Percentiles rank a stretch among this genome's conserved stretches.
phyloP scores from a whole-genome alignment of 345 rosid genomes.

The Erysimum cheiranthoides region DNA sequence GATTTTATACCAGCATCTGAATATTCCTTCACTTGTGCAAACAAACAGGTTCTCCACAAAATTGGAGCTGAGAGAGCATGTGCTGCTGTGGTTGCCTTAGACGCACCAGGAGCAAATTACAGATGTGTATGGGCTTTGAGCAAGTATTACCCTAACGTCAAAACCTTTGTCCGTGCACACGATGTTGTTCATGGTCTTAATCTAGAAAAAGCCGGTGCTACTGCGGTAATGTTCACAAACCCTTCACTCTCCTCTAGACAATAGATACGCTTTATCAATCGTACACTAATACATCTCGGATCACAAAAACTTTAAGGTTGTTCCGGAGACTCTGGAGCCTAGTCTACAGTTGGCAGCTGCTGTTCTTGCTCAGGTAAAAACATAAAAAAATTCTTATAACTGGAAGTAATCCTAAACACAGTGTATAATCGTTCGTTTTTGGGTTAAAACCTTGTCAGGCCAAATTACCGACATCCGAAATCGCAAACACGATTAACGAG shows the following conservation, averaged over 20 bases:
- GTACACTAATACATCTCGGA: conserved; percentile 1
- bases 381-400: conserved; percentile 6
- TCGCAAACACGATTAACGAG: conserved; percentile 88
- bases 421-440: not conserved
- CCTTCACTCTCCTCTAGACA: not conserved
- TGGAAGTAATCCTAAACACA: conserved; percentile 8
- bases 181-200: conserved; percentile 97
- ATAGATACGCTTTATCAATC: not conserved
- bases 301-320: conserved; percentile 64
- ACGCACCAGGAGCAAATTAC: conserved; percentile 97
- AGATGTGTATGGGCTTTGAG: conserved; percentile 98
- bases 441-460: conserved; percentile 52
- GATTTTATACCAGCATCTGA: conserved; percentile 9
- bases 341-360: conserved; percentile 99
- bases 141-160: conserved; percentile 96
- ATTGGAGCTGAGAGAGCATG: conserved; percentile 97
- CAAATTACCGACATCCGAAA: conserved; percentile 86
- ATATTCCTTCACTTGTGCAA: conserved; percentile 6
- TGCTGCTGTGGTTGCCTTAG: conserved; percentile 94
- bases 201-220: conserved; percentile 95
- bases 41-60: conserved; percentile 88
- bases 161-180: conserved; percentile 97
- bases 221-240: conserved; percentile 68
- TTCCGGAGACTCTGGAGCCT: conserved; percentile 98
- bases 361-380: conserved; percentile 92